Base-by-base conservation (phyloP, 306 rosid species). In the Pterocarpus macrocarpus region DNA sequence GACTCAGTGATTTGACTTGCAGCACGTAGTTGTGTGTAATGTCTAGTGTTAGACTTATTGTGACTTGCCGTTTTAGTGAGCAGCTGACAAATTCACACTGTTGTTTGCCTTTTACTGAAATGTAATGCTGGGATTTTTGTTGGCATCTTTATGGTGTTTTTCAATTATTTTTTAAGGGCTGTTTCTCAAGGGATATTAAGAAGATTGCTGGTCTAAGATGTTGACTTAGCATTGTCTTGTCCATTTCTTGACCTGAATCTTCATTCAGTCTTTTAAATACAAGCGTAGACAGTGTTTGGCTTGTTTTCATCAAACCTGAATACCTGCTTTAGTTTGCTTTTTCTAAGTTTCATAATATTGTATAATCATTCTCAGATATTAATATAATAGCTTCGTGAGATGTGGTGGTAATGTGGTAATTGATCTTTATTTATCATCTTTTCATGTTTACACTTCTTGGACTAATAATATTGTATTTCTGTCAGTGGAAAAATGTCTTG, bases 401-500 rank as follows among this genome's bases (percentile, higher is more conserved):
- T 44, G 49, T 76, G 76, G 61, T 53, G 45, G 41, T 59, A 61
- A 36, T 45, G 61, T 53, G 45, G 41, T 59, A 61, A 36, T 45
- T 80, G 76, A 45, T 80, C 53, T 64, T 71, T 76, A 28, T 64
- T 65, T 71, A 17, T 81, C 52, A n/a, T 59, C 64, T 39, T 85
- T 68, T 70, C 67, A 34, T 44, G 34, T 50, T 39, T 45, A 32
- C 55, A 72, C 58, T 84, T 68, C 56, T 74, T 69, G 66, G 61
- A 76, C 83, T 86, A 16, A 76, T 59, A 69, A 80, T 64, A 38
- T 75, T 70, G 65, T 67, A 38, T 65, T 84, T 79, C 61, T 87
- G 82, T 85, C 96, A 95, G 99, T 88, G 99, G 99, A 80, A 91
- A 89, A 84, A 81, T 93, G 94, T 87, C 99, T 30, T 95, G 98